phyloP scores from a whole-genome alignment of 768 basidiomycete genomes.

The Amanita pseudoporphyria region DNA sequence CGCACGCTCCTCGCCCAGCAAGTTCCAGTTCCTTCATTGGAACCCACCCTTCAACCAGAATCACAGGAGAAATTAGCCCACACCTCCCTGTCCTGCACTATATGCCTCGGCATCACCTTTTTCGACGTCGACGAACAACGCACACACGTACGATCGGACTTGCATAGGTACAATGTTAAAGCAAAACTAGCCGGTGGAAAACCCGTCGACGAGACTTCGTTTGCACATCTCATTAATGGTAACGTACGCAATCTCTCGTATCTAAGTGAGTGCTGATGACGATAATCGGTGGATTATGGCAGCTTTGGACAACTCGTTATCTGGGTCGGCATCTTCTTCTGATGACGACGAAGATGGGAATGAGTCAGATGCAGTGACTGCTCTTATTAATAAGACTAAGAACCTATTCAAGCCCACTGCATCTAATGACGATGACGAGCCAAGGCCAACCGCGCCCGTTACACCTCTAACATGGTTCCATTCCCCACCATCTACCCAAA shows the following conservation, averaged over 20 bases:
- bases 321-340: conserved; percentile 79
- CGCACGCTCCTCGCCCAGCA: conserved; percentile 29
- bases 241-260: conserved; percentile 13
- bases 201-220: conserved; percentile 60
- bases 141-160: conserved; percentile 84
- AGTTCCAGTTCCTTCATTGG: background rate
- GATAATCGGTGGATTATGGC: background rate
- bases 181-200: conserved; percentile 54
- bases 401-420: conserved; percentile 22
- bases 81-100: conserved; percentile 31
- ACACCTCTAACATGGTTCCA: conserved; percentile 89
- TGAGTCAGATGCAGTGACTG: conserved; percentile 56
- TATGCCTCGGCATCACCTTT: conserved; percentile 66
- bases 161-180: conserved; percentile 98
- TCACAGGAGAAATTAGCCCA: background rate
- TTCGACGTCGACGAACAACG: conserved; percentile 74
- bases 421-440: background rate
- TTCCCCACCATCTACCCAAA: conserved; percentile 76
- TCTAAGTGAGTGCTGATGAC: background rate
- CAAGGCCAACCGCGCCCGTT: conserved; percentile 23
- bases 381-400: conserved; percentile 56
- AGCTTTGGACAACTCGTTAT: conserved; percentile 83
- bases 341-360: conserved; percentile 29
- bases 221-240: conserved; percentile 79
- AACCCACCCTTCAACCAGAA: background rate